Conservation (phyloP, 2,329 filamentous ascomycete species). For the Apiospora saccharicola region DNA sequence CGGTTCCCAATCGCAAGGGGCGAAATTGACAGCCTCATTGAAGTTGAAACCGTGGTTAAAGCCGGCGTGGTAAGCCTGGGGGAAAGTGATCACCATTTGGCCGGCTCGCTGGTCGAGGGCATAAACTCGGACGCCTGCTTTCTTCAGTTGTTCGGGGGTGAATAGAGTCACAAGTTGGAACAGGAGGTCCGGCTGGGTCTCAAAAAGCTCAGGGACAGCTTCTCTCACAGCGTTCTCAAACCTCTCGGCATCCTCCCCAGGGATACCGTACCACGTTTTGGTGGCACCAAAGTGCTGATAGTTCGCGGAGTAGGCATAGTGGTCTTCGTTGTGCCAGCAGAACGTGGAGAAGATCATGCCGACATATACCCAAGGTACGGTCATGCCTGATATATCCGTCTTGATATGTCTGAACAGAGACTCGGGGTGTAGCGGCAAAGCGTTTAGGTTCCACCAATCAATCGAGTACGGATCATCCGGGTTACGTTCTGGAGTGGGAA, state of each 20-base stretch:
- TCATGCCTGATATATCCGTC: conserved; percentile 98
- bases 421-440: conserved; percentile 87
- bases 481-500: conserved; percentile 91
- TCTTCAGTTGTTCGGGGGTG: conserved; percentile 90
- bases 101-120: conserved; percentile 96
- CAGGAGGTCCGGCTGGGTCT: conserved; percentile 93
- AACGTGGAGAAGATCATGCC: conserved; percentile 99
- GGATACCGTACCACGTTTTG: conserved; percentile 99
- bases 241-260: conserved; percentile 89
- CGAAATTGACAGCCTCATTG: conserved; percentile 98
- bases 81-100: conserved; percentile 96
- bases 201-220: conserved; percentile 94
- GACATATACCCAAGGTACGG: conserved; percentile 97
- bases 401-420: conserved; percentile 98
- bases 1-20: conserved; percentile 93
- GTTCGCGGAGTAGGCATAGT: conserved; percentile 97
- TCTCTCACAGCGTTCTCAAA: conserved; percentile 96
- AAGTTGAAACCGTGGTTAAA: conserved; percentile 99
- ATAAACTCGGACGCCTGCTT: conserved; percentile 91
- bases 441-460: conserved; percentile 95
- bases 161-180: conserved; percentile 98
- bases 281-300: conserved; percentile 98
- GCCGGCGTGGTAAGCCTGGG: conserved; percentile 94
- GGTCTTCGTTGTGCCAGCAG: conserved; percentile 99
- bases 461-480: conserved; percentile 86